These are phyloP conservation scores for Solanum corneliomulleri DNA, from an alignment of 257 asterid genomes.

Conservation along the genomic window DNA sequence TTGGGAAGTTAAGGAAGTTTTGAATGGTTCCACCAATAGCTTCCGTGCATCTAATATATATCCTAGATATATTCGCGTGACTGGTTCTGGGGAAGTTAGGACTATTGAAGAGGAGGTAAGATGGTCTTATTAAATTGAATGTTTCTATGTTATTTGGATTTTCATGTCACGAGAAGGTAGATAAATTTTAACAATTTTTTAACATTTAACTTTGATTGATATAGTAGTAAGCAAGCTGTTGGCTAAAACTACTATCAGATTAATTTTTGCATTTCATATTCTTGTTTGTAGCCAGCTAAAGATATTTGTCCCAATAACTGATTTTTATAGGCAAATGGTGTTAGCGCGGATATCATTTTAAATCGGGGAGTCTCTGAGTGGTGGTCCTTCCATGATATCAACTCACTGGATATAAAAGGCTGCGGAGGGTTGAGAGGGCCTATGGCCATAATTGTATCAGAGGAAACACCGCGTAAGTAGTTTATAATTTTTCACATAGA, in stretches of 20 bases:
- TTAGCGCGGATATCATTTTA: slow-evolving; percentile 68
- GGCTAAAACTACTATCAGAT: not conserved
- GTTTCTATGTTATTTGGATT: not conserved
- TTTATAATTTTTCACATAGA: not conserved
- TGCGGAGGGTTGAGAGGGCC: slow-evolving; percentile 82
- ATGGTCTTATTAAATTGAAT: not conserved
- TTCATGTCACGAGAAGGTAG: not conserved
- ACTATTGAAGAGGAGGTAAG: slow-evolving; percentile 79
- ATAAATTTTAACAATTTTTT: not conserved
- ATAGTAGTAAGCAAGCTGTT: not conserved
- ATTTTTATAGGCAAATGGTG: slow-evolving; percentile 50
- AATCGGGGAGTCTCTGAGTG: slow-evolving; percentile 51
- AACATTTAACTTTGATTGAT: not conserved
- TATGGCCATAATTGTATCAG: slow-evolving; percentile 89
- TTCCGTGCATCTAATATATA: slow-evolving; percentile 58
- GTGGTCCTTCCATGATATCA: slow-evolving; percentile 94
- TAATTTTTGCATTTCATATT: not conserved
- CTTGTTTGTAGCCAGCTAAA: not conserved
- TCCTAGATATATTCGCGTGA: slow-evolving; percentile 80
- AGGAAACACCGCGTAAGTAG: slow-evolving; percentile 97
- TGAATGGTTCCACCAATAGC: slow-evolving; percentile 68
- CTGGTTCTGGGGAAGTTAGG: slow-evolving; percentile 96
- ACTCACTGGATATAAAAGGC: slow-evolving; percentile 28
- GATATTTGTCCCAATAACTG: not conserved
- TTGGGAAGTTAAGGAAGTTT: slow-evolving; percentile 59